phyloP scores from a whole-genome alignment of 257 asterid genomes.

The Primulina tabacum region DNA sequence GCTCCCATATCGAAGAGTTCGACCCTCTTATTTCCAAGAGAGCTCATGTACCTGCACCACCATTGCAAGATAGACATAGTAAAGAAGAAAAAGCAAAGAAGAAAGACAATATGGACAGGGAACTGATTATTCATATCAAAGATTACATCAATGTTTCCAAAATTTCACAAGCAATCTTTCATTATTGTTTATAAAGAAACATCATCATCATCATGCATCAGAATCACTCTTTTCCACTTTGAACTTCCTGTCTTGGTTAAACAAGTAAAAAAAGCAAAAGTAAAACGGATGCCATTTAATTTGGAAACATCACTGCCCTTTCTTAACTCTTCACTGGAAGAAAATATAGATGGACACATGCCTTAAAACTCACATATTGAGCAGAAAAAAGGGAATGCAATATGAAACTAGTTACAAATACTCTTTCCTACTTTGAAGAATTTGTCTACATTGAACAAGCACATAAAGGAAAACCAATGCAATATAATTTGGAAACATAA shows the following conservation, averaged over 20 bases:
- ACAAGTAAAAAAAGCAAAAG: background rate
- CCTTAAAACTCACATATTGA: background rate
- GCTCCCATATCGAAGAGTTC: constrained; percentile 93
- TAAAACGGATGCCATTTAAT: background rate
- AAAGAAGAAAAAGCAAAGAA: constrained; percentile 9
- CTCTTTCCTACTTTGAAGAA: background rate
- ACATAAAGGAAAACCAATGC: background rate
- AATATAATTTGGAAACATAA: background rate
- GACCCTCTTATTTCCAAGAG: constrained; percentile 89
- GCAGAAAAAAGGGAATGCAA: background rate
- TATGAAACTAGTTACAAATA: background rate
- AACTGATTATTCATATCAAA: constrained; percentile 1
- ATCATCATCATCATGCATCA: constrained; percentile 9
- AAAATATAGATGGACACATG: background rate
- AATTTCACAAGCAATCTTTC: constrained; percentile 5
- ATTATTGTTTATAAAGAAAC: background rate
- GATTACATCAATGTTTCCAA: background rate
- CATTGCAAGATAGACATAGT: constrained; percentile 12
- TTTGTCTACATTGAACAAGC: background rate
- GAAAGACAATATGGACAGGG: constrained; percentile 3
- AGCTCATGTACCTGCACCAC: constrained; percentile 78
- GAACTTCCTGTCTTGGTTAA: background rate
- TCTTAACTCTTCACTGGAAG: background rate
- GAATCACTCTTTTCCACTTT: background rate
- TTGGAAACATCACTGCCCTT: background rate